Evolutionary conservation across 78 protist species (phyloP).

Genomic region (Carpediemonas membranifera): DNA sequence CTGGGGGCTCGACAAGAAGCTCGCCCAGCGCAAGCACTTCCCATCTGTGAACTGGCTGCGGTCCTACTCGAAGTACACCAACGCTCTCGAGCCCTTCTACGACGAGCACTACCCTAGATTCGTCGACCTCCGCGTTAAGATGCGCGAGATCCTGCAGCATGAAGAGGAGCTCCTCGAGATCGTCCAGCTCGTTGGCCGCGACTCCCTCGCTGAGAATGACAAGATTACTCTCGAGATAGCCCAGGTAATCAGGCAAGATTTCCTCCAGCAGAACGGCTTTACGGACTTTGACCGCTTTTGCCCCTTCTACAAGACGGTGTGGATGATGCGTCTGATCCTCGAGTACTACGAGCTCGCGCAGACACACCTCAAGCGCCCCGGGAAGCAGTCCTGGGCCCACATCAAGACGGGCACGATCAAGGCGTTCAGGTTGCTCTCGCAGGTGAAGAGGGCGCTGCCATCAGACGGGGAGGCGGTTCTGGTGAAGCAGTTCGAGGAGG

Average conservation of each 20-base stretch:
- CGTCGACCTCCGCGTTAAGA: conserved; percentile 72
- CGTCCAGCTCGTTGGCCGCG: conserved; percentile 34
- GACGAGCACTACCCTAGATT: conserved; percentile 69
- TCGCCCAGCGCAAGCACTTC: conserved; percentile 99
- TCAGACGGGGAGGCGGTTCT: no score
- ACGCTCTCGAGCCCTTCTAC: conserved; percentile 75
- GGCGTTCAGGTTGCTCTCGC: no score
- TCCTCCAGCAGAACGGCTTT: conserved; percentile 67
- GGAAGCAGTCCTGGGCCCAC: no score
- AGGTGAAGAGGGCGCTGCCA: no score
- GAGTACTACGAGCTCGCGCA: not conserved
- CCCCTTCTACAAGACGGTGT: conserved; percentile 95
- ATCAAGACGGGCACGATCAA: no score
- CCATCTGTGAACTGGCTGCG: conserved; percentile 96
- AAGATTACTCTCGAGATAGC: conserved; percentile 86
- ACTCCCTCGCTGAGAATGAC: conserved; percentile 94
- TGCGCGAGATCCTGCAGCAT: conserved; percentile 94
- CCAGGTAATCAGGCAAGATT: conserved; percentile 89
- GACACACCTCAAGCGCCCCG: no score
- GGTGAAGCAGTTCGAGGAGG: no score
- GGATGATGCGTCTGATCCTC: conserved; percentile 80
- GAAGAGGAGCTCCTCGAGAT: conserved; percentile 67
- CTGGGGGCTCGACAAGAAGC: conserved; percentile 97
- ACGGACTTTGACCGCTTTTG: conserved; percentile 77
- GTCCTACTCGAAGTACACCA: conserved; percentile 63